phyloP scores from a whole-genome alignment of 345 rosid species.

The Citrus unshiu region DNA sequence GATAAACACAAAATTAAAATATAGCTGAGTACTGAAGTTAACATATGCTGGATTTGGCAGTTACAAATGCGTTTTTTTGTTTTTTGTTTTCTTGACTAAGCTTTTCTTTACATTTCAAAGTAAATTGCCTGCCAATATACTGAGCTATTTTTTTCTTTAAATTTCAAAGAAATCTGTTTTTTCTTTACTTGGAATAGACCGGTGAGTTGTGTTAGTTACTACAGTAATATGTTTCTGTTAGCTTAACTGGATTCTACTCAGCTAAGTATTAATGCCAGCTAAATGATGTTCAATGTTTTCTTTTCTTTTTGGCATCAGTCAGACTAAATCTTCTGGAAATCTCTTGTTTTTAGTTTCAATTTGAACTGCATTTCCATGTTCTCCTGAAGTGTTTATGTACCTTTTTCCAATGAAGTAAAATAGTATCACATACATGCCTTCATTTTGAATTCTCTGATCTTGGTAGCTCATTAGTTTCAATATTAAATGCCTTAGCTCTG shows the following conservation, averaged over 20 bases:
- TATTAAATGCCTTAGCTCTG: constrained; percentile 57
- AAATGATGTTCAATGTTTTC: not conserved
- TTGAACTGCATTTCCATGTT: not conserved
- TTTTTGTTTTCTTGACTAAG: no score
- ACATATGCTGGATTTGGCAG: not conserved
- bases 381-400: not conserved
- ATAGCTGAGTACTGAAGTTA: not conserved
- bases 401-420: not conserved
- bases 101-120: not conserved
- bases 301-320: not conserved
- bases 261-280: not conserved
- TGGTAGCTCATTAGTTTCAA: constrained; percentile 16
- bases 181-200: not conserved
- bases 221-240: not conserved
- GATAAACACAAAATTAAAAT: not conserved
- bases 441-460: not conserved
- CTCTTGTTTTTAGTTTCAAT: not conserved
- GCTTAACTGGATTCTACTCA: not conserved
- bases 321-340: not conserved
- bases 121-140: not conserved
- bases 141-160: not conserved
- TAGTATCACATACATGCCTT: constrained; percentile 1
- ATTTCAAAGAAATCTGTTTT: not conserved
- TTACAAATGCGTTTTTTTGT: no score
- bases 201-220: not conserved